Base-by-base conservation (phyloP, 371 early-diverging fungal species). In the Nematocida homosporus region DNA sequence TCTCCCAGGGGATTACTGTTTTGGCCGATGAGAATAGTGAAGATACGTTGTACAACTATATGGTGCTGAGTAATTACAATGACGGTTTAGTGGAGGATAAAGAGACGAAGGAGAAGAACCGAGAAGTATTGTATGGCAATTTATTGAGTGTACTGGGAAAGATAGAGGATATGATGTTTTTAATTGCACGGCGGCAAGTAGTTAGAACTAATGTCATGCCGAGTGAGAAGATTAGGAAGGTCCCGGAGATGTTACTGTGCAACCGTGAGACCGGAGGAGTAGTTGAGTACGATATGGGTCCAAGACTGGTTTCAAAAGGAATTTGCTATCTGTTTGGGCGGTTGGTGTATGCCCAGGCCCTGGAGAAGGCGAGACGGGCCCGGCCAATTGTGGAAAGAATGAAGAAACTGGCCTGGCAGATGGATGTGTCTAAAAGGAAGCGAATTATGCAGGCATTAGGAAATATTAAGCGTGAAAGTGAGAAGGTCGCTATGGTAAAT, bases 1-100 rank as follows among this genome's bases (percentile, higher is more conserved):
- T 68, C 29, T 27, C 60, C 6, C 35, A 29, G 27, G 25, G 25
- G 18, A 27, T 66, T 8, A 6, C 8, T 18, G 25, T 52, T 2
- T 35, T 66, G 13, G 37, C 55, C 8, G 20, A 55, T 29, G 34
- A 37, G 29, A 66, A 66, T 32, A 25, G 20, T 16, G n/a, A 8
- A 16, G 23, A 16, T 32, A 32, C 35, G 23, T 10, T 55, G 29
- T 54, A 66, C 13, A 66, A 66, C 23, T 55, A 52, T 6, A 52
- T 66, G 20, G 56, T 66, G 6, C 53, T 66, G 5, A 66, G 25
- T 6, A 52, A 55, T 41, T 66, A 66, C 29, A 23, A 37, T n/a
- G 56, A 66, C n/a, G 56, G 27, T 18, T 10, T 4, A 10, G 5
- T 53, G 6, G 29, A 18, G 3, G n/a, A 34, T 29, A 65, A 51